Percentiles rank a stretch among this genome's conserved stretches.
Evolutionary conservation across 345 rosid species (phyloP).

Genomic region (Punica granatum): DNA sequence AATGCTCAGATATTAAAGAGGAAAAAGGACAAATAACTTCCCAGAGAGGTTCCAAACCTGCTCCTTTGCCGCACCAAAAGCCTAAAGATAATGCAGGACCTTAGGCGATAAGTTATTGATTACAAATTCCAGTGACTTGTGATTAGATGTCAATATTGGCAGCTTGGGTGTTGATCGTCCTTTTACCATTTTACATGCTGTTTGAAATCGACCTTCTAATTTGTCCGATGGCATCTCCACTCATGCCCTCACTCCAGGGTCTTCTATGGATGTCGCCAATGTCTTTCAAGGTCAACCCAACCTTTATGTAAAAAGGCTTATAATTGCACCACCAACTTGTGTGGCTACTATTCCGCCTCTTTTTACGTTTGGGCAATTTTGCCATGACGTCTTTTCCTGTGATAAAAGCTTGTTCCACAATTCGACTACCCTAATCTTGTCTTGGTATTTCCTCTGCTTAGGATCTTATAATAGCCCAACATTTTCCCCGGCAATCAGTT

Average conservation of each 20-base stretch:
- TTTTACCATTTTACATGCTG: not conserved
- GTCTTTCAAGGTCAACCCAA: constrained; percentile 16
- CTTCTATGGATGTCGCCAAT: constrained; percentile 11
- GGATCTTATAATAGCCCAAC: constrained; percentile 30
- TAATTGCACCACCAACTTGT: constrained; percentile 5
- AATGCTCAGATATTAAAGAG: constrained; percentile 41
- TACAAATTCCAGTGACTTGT: not conserved
- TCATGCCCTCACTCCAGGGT: constrained; percentile 12
- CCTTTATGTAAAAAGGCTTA: constrained; percentile 19
- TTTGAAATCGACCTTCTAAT: constrained; percentile 17
- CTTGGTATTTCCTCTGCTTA: constrained; percentile 29
- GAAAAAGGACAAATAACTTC: constrained; percentile 34
- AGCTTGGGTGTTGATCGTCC: not conserved
- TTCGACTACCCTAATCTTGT: constrained; percentile 7
- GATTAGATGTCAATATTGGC: not conserved
- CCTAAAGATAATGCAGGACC: constrained; percentile 22
- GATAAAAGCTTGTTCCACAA: not conserved
- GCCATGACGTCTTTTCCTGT: no score
- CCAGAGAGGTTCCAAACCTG: constrained; percentile 25
- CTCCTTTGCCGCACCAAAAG: constrained; percentile 24
- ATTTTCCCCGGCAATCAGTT: constrained; percentile 17
- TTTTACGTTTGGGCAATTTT: constrained; percentile 12
- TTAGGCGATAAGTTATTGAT: constrained; percentile 33
- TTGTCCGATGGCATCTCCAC: constrained; percentile 33
- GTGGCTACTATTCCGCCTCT: constrained; percentile 8